A percentile compares a stretch with the other conserved stretches of the same genome.
Evolutionary conservation across 2,329 filamentous ascomycete species (phyloP).

Genomic region (Cladosporium sp.): DNA sequence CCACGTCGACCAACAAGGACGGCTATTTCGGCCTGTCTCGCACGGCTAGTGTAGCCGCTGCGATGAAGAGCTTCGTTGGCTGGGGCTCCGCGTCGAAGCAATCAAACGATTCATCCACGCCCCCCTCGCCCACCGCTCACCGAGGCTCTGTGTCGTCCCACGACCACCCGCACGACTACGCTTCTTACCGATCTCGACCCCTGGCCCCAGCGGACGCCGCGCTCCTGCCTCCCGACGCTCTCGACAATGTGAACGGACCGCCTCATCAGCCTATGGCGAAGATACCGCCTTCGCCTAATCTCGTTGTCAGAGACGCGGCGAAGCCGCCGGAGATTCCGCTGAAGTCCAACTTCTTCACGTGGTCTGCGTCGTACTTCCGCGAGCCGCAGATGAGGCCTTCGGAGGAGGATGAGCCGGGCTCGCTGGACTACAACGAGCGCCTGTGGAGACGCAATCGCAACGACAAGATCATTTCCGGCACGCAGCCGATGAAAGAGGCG

Average conservation of each 20-base stretch:
- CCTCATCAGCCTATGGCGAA: slow-evolving; percentile 64
- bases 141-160: slow-evolving; percentile 18
- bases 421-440: slow-evolving; percentile 90
- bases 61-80: slow-evolving; percentile 55
- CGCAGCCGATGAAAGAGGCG: slow-evolving; percentile 85
- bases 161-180: slow-evolving; percentile 10
- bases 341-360: slow-evolving; percentile 79
- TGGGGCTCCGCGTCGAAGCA: slow-evolving; percentile 26
- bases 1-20: slow-evolving; percentile 46
- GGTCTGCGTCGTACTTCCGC: slow-evolving; percentile 95
- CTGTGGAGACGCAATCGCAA: slow-evolving; percentile 90
- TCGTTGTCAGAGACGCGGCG: slow-evolving; percentile 55
- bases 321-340: slow-evolving; percentile 64
- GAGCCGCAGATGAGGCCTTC: slow-evolving; percentile 97
- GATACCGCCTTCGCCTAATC: slow-evolving; percentile 73
- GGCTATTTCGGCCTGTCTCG: slow-evolving; percentile 58
- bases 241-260: slow-evolving; percentile 46
- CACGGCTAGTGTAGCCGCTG: slow-evolving; percentile 59
- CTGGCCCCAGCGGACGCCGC: slow-evolving; percentile 28
- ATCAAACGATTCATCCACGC: slow-evolving; percentile 19
- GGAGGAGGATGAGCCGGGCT: slow-evolving; percentile 92
- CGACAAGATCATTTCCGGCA: slow-evolving; percentile 84
- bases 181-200: slow-evolving; percentile 39
- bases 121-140: slow-evolving; percentile 22
- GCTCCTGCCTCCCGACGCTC: slow-evolving; percentile 62